phyloP scores from a whole-genome alignment of 176 grass and related monocot species.

The Bolboschoenus planiculmis region DNA sequence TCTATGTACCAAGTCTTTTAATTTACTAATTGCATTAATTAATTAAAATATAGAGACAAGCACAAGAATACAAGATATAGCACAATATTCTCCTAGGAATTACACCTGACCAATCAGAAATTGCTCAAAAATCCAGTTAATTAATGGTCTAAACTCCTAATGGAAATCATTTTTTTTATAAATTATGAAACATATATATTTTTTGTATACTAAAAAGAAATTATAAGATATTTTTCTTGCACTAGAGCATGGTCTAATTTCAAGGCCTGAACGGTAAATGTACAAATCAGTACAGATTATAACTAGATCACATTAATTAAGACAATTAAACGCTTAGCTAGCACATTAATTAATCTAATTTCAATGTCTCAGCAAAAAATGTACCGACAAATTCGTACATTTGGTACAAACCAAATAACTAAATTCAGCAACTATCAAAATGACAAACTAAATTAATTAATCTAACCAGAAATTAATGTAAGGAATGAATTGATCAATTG shows the following conservation, averaged over 20 bases:
- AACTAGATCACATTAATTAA: too few relatives aligned
- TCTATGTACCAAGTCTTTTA: too few relatives aligned
- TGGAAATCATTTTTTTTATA: too few relatives aligned
- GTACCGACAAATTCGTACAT: background rate
- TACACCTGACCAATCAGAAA: background rate
- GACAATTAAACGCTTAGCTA: too few relatives aligned
- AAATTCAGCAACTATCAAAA: background rate
- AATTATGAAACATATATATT: too few relatives aligned
- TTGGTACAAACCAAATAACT: background rate
- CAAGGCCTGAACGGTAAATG: background rate
- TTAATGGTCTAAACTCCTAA: too few relatives aligned
- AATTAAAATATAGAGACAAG: background rate
- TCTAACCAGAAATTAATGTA: background rate
- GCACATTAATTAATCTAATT: too few relatives aligned
- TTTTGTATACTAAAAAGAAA: too few relatives aligned
- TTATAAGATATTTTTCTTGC: background rate
- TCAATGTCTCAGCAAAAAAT: background rate
- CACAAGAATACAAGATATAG: background rate
- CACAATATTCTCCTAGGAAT: background rate
- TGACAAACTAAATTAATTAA: background rate
- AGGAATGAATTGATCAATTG: background rate
- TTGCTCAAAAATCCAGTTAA: background rate
- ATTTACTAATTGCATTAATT: background rate
- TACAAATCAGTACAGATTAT: background rate
- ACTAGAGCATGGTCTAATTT: background rate